Evolutionary conservation across 805 yeast genomes (phyloP).

Genomic region (Wickerhamiella cacticola): DNA sequence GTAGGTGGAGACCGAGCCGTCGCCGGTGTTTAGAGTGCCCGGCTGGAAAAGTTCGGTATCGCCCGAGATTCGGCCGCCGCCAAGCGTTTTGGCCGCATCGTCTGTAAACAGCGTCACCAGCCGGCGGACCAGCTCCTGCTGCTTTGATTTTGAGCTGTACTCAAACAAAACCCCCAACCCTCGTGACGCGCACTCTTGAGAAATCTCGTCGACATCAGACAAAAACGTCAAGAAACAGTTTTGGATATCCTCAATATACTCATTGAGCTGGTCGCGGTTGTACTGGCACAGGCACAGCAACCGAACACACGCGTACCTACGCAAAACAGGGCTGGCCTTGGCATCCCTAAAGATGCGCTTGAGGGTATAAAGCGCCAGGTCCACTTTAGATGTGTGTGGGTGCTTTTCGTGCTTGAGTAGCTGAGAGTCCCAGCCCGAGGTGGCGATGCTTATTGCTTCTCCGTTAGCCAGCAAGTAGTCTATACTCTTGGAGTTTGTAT

Average conservation of each 20-base stretch:
- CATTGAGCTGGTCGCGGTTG: slow-evolving; percentile 41
- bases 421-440: slow-evolving; percentile 64
- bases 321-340: slow-evolving; percentile 35
- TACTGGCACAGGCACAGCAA: slow-evolving; percentile 66
- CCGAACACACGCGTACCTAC: slow-evolving; percentile 79
- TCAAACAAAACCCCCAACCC: slow-evolving; percentile 79
- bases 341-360: slow-evolving; percentile 3
- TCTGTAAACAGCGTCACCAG: slow-evolving; percentile 70
- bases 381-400: neutral
- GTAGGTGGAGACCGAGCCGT: slow-evolving; percentile 80
- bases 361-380: neutral
- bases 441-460: slow-evolving; percentile 62
- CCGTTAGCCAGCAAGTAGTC: slow-evolving; percentile 71
- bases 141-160: slow-evolving; percentile 51
- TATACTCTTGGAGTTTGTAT: slow-evolving; percentile 48
- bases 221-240: slow-evolving; percentile 63
- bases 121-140: slow-evolving; percentile 61
- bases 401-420: slow-evolving; percentile 44
- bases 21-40: slow-evolving; percentile 66
- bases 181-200: slow-evolving; percentile 87
- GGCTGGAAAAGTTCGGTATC: slow-evolving; percentile 81
- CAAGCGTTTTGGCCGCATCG: slow-evolving; percentile 34
- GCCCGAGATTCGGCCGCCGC: slow-evolving; percentile 56
- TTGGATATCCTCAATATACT: slow-evolving; percentile 51
- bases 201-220: slow-evolving; percentile 67